Evolutionary conservation across 306 rosid genomes (phyloP).

Genomic region (Ziziphus jujuba): DNA sequence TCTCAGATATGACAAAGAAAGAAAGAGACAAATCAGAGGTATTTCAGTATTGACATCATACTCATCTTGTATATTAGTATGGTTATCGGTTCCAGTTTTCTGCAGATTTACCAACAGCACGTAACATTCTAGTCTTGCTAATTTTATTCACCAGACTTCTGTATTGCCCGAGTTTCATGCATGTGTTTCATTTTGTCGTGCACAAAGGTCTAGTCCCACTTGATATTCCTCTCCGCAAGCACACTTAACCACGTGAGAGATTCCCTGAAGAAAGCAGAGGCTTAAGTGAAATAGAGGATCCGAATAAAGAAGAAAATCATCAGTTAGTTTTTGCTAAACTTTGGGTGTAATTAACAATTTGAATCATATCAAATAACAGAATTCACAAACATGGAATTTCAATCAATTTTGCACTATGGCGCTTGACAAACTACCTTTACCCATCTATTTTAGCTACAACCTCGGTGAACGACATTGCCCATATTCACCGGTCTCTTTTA

Average conservation of each 20-base stretch:
- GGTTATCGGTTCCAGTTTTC: neutral
- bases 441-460: slow-evolving; percentile 1
- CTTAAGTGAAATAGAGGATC: slow-evolving; percentile 23
- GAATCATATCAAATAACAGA: slow-evolving; percentile 17
- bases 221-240: slow-evolving; percentile 75
- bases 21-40: neutral
- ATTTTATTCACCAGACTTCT: slow-evolving; percentile 9
- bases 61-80: neutral
- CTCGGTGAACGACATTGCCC: neutral
- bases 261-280: slow-evolving; percentile 51
- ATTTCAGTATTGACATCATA: slow-evolving; percentile 9
- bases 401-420: neutral
- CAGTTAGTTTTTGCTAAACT: neutral
- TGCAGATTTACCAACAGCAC: slow-evolving; percentile 14
- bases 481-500: neutral
- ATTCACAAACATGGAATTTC: slow-evolving; percentile 10
- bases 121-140: slow-evolving; percentile 15
- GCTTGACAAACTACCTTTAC: neutral
- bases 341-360: neutral
- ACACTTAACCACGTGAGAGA: slow-evolving; percentile 64
- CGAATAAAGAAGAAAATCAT: neutral
- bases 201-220: slow-evolving; percentile 42
- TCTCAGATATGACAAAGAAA: neutral
- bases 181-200: slow-evolving; percentile 24
- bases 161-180: slow-evolving; percentile 4